Base-by-base conservation (phyloP, 1,284 basidiomycete species). In the Moesziomyces sp. region DNA sequence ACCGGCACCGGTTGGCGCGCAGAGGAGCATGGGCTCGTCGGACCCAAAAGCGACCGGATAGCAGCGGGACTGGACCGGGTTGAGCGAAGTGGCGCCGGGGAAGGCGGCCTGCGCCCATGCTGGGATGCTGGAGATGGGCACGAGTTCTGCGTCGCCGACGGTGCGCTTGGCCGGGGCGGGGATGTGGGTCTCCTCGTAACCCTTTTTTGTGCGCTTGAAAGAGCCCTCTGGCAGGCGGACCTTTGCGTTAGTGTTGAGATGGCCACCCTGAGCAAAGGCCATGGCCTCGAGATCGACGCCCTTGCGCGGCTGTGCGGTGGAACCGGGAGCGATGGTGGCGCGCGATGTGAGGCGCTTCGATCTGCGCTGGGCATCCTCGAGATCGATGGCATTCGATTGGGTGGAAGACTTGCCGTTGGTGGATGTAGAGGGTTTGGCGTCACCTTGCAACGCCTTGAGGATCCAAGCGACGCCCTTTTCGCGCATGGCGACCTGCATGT, bases 391-490 rank as follows among this genome's bases (percentile, higher is more conserved):
- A 46, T 84, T 83, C 77, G 89, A 89, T 21, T 91, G 87, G 26
- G 64, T 63, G 8, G 56, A 46, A 16, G 56, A 18, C 24, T 59
- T 55, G 53, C 73, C 74, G 16, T 64, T 67, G 11, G 53, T 49
- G 3, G 58, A 59, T 24, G 63, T 68, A 7, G 53, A 47, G 7
- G 34, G 34, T 13, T 26, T 30, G 9, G 30, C 43, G 46, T 67
- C 78, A 26, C 65, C 78, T 45, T 67, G 79, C 5, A 99, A 87
- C 62, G 94, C 93, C 57, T 93, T 90, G 56, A 97, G 84, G 83
- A 99, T 98, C 94, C 94, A 98, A 2, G 93, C 94, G 3, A 95
- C 89, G 21, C 93, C 94, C 85, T 93, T 95, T 86, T 99, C 97
- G 49, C 97, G 89, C 96, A 99, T 99, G 0, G 93, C 93, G 3